These are phyloP conservation scores for Metschnikowia drakensbergensis DNA, from an alignment of 805 yeast species.

Conservation along the genomic window DNA sequence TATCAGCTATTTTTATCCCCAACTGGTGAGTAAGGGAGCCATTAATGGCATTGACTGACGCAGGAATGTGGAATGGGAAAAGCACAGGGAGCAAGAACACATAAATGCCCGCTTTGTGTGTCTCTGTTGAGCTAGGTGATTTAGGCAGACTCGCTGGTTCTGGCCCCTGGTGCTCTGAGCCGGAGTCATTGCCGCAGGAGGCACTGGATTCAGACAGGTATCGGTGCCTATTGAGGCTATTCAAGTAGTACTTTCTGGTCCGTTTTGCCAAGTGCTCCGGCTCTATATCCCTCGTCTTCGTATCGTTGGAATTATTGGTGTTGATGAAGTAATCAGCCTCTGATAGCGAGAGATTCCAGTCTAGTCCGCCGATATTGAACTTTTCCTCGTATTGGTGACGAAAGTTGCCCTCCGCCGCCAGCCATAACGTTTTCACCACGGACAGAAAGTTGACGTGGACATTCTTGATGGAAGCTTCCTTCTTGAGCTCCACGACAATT, in stretches of 20 bases:
- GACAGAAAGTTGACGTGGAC: constrained; percentile 44
- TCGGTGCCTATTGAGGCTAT: constrained; percentile 7
- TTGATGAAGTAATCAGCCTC: constrained; percentile 46
- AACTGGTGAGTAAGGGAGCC: constrained; percentile 46
- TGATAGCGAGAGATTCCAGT: constrained; percentile 38
- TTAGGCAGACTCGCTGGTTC: background rate
- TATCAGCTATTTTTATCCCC: constrained; percentile 37
- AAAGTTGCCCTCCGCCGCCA: constrained; percentile 48
- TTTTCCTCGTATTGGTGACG: constrained; percentile 42
- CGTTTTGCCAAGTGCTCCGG: constrained; percentile 43
- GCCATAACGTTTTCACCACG: constrained; percentile 48
- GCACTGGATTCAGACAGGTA: constrained; percentile 6
- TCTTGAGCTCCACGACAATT: constrained; percentile 42
- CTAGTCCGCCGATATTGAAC: constrained; percentile 45
- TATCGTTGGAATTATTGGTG: constrained; percentile 41
- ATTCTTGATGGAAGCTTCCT: constrained; percentile 35
- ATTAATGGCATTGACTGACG: constrained; percentile 50
- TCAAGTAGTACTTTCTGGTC: constrained; percentile 28
- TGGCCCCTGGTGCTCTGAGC: background rate
- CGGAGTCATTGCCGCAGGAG: constrained; percentile 1
- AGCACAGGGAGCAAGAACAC: constrained; percentile 61
- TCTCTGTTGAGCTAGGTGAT: background rate
- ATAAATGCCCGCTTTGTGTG: constrained; percentile 61
- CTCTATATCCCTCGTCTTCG: constrained; percentile 36
- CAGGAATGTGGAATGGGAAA: constrained; percentile 61